Evolutionary conservation across 2,329 filamentous ascomycete genomes (phyloP), one percentile per base, ranked within the genome.

Genomic region (Dryadomyces quercus-mongolicae): DNA sequence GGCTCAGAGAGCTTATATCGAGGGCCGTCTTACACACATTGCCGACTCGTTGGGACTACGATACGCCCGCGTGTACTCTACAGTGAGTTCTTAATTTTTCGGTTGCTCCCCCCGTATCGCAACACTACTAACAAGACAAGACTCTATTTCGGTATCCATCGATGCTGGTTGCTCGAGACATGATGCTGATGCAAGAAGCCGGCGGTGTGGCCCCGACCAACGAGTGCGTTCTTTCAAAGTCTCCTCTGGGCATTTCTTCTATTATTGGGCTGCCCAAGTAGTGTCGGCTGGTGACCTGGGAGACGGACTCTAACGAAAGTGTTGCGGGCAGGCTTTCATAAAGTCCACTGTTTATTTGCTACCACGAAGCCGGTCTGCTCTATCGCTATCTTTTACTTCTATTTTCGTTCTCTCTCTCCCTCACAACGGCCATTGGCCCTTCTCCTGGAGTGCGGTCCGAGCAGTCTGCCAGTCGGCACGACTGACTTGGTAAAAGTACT

Each of bases 131-230:
- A 8, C 13, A 20, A 22, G 21, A 6, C 18, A 51, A 81, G 78
- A 70, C 80, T 52, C 72, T 77, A 60, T 66, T 82, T 53, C 77
- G 80, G 31, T 71, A 81, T 22, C 80, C 80, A 1, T 82, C 78
- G 1, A 82, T 82, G 79, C 70, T 81, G 57, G 81, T 84, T 62
- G 72, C 70, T 22, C 68, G 74, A 34, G 77, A 81, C 60, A 21
- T 5, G 13, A 20, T n/a, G 3, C 8, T 38, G 21, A 22, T 10
- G 8, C 16, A 44, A 9, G 16, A 20, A 4, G 42, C 42, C 12
- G 42, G 49, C 38, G 13, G 20, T 20, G 18, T 5, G 1, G 15
- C 16, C 18, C 38, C 13, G 34, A 2, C 22, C 20, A 18, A 36
- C 34, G 34, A 15, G 10, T 31, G 25, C 25, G 25, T 31, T 8